Conservation (phyloP, 805 yeast species). For the Lipomyces starkeyi region DNA sequence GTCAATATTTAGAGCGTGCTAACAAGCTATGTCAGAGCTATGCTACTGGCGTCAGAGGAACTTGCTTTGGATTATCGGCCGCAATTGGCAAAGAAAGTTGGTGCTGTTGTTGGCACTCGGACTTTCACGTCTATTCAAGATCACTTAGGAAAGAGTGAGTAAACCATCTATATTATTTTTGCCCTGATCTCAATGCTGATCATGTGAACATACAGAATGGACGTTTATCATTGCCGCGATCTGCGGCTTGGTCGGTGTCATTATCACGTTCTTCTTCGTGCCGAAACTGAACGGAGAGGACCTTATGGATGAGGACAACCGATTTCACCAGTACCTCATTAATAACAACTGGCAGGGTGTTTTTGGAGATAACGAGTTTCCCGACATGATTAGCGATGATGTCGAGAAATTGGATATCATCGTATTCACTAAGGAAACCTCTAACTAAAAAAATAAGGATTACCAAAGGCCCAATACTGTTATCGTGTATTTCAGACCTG, state of each 20-base stretch:
- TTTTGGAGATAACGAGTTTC: slow-evolving; percentile 45
- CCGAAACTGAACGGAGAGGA: slow-evolving; percentile 75
- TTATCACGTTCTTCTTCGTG: slow-evolving; percentile 52
- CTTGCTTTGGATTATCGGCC: slow-evolving; percentile 73
- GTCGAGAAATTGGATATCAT: background rate
- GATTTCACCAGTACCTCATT: slow-evolving; percentile 63
- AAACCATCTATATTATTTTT: too few relatives aligned
- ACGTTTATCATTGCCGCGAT: slow-evolving; percentile 56
- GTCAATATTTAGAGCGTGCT: background rate
- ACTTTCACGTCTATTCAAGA: slow-evolving; percentile 69
- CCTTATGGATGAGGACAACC: slow-evolving; percentile 64
- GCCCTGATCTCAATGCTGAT: background rate
- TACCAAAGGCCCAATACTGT: too few relatives aligned
- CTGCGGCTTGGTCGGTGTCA: slow-evolving; percentile 68
- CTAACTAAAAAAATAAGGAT: too few relatives aligned
- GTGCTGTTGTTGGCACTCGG: slow-evolving; percentile 82
- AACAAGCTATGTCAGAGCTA: slow-evolving; percentile 42
- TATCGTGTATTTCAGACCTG: too few relatives aligned
- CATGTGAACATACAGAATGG: background rate
- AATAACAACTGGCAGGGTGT: slow-evolving; percentile 62
- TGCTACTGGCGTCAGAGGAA: slow-evolving; percentile 79
- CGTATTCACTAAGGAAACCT: background rate
- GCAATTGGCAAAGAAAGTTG: slow-evolving; percentile 82
- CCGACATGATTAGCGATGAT: background rate
- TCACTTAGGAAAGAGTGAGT: slow-evolving; percentile 54